These are phyloP conservation scores for Baorangia bicolor DNA, from an alignment of 768 basidiomycete species.

Conservation along the genomic window DNA sequence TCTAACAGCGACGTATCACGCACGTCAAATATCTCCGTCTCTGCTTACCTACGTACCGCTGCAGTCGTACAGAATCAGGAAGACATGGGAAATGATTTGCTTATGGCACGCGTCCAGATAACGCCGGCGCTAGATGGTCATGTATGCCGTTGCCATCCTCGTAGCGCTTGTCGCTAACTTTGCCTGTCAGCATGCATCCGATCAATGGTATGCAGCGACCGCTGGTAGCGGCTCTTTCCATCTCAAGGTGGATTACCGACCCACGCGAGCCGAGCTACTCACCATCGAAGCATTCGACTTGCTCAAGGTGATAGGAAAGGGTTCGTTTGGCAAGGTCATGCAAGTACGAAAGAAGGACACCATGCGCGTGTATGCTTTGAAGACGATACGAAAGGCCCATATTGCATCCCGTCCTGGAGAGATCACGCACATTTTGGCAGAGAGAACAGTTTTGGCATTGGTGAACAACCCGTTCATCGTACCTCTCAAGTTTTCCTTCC, in stretches of 20 bases:
- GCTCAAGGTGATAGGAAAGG: constrained; percentile 97
- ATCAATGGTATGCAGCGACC: constrained; percentile 87
- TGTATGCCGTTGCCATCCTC: constrained; percentile 40
- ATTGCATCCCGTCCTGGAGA: constrained; percentile 95
- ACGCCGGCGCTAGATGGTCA: constrained; percentile 79
- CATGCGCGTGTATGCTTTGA: constrained; percentile 94
- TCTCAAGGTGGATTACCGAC: constrained; percentile 93
- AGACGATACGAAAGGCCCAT: constrained; percentile 97
- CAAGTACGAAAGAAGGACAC: constrained; percentile 99
- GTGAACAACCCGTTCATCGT: constrained; percentile 99
- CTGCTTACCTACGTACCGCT: constrained; percentile 86
- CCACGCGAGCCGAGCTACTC: constrained; percentile 75
- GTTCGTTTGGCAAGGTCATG: constrained; percentile 98
- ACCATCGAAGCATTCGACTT: constrained; percentile 98
- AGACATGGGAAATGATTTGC: constrained; percentile 97
- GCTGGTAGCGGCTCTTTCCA: constrained; percentile 91
- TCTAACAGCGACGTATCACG: constrained; percentile 85
- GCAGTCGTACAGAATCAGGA: constrained; percentile 70
- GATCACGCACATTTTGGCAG: constrained; percentile 97
- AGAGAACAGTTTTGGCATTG: constrained; percentile 93
- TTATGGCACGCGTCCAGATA: constrained; percentile 91
- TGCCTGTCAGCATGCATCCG: constrained; percentile 63
- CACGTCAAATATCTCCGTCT: constrained; percentile 87
- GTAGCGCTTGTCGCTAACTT: constrained; percentile 2
- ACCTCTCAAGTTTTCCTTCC: constrained; percentile 98